phyloP scores from a whole-genome alignment of 2,329 filamentous ascomycete genomes.

The Xylaria sp. region DNA sequence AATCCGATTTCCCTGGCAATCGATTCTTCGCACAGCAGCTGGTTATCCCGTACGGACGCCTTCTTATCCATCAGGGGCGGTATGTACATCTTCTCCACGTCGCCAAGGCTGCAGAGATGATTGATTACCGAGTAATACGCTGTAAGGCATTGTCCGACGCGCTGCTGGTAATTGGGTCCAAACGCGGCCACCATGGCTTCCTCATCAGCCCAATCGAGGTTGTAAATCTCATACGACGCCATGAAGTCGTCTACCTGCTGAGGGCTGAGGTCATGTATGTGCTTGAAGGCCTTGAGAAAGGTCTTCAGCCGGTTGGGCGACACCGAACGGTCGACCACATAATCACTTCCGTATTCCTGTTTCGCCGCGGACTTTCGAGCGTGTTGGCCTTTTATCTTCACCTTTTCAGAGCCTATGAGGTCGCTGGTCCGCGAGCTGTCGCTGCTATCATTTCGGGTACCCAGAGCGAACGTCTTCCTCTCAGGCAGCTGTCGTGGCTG shows the following conservation, averaged over 20 bases:
- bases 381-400: constrained; percentile 38
- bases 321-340: constrained; percentile 56
- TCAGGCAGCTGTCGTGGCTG: constrained; percentile 7
- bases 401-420: constrained; percentile 48
- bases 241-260: constrained; percentile 66
- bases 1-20: constrained; percentile 60
- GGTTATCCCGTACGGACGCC: constrained; percentile 62
- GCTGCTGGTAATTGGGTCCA: constrained; percentile 61
- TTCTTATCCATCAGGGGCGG: constrained; percentile 64
- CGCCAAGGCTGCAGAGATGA: constrained; percentile 64
- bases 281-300: constrained; percentile 62
- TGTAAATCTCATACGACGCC: constrained; percentile 67
- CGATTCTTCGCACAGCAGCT: constrained; percentile 64
- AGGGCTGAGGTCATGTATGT: constrained; percentile 59
- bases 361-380: constrained; percentile 22
- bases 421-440: constrained; percentile 52
- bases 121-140: constrained; percentile 66
- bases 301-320: constrained; percentile 61
- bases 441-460: constrained; percentile 45
- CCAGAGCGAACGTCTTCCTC: constrained; percentile 34
- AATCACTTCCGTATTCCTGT: constrained; percentile 33
- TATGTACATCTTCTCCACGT: constrained; percentile 70
- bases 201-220: constrained; percentile 65
- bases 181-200: constrained; percentile 59
- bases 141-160: constrained; percentile 62